Percentiles rank a stretch among this genome's conserved stretches.
Evolutionary conservation across 2,329 filamentous ascomycete species (phyloP).

Genomic region (Ophiostoma himal-ulmi): DNA sequence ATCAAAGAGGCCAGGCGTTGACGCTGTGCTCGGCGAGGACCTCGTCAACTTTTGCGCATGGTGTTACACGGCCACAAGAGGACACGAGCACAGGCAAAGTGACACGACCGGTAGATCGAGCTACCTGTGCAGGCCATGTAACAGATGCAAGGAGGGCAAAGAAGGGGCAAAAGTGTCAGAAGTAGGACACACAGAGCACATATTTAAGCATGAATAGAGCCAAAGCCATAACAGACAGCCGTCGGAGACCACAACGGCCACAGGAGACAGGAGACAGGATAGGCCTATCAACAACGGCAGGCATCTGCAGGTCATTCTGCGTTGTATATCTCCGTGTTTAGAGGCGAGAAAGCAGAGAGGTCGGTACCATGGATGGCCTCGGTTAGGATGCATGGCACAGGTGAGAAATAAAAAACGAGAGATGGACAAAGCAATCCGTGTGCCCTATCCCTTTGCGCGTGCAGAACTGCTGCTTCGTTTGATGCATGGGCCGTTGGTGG

Average conservation of each 20-base stretch:
- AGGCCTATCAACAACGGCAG: neutral
- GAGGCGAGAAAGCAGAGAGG: neutral
- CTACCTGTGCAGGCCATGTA: slow-evolving; percentile 3
- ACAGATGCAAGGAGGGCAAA: neutral
- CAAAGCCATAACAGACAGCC: neutral
- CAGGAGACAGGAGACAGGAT: too few relatives aligned
- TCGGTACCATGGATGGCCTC: neutral
- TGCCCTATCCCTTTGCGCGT: slow-evolving; percentile 4
- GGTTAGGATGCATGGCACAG: neutral
- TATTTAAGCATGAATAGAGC: neutral
- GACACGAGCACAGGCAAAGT: neutral
- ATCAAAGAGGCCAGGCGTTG: neutral
- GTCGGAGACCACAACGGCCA: too few relatives aligned
- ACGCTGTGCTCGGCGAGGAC: neutral
- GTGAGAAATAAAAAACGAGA: neutral
- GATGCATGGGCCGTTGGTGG: neutral
- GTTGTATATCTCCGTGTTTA: neutral
- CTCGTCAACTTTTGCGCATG: neutral
- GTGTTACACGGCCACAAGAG: neutral
- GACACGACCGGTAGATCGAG: slow-evolving; percentile 5
- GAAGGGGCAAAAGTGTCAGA: neutral
- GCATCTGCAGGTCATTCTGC: neutral
- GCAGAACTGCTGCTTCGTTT: neutral
- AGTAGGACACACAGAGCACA: neutral
- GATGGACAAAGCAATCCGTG: neutral